A percentile compares a stretch with the other conserved stretches of the same genome.
phyloP scores from a whole-genome alignment of 1,139 yeast genomes.

The Zygosaccharomyces sapae region DNA sequence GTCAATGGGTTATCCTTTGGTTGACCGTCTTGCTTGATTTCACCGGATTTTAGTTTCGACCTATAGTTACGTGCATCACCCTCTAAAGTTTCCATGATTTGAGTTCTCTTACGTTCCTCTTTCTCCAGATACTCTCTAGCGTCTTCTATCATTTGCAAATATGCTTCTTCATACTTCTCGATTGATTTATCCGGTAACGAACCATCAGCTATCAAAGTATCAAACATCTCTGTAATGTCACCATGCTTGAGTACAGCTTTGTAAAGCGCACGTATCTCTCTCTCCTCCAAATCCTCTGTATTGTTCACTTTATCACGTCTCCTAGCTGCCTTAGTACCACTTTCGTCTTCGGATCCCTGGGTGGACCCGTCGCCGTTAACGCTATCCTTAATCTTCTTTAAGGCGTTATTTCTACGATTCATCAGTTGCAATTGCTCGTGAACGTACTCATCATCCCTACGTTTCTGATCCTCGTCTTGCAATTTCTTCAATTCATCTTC shows the following conservation, averaged over 20 bases:
- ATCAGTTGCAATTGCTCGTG: constrained; percentile 88
- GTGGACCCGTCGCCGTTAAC: constrained; percentile 35
- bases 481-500: constrained; percentile 84
- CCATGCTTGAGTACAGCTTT: constrained; percentile 80
- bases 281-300: constrained; percentile 66
- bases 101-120: constrained; percentile 61
- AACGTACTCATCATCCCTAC: constrained; percentile 78
- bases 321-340: constrained; percentile 37
- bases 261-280: constrained; percentile 83
- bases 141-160: constrained; percentile 59
- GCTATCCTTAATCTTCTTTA: constrained; percentile 49
- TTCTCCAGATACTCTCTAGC: constrained; percentile 61
- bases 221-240: constrained; percentile 77
- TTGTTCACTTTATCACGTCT: constrained; percentile 40
- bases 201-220: constrained; percentile 84
- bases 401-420: constrained; percentile 77
- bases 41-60: constrained; percentile 41
- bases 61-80: constrained; percentile 58
- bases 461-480: constrained; percentile 85
- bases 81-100: constrained; percentile 56
- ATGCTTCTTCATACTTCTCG: constrained; percentile 70
- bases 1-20: constrained; percentile 44
- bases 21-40: constrained; percentile 36
- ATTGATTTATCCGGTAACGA: constrained; percentile 76
- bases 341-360: constrained; percentile 43